Evolutionary conservation across 768 basidiomycete genomes (phyloP), one percentile per base, ranked within the genome.

Genomic region (Phaeolepiota aurea): DNA sequence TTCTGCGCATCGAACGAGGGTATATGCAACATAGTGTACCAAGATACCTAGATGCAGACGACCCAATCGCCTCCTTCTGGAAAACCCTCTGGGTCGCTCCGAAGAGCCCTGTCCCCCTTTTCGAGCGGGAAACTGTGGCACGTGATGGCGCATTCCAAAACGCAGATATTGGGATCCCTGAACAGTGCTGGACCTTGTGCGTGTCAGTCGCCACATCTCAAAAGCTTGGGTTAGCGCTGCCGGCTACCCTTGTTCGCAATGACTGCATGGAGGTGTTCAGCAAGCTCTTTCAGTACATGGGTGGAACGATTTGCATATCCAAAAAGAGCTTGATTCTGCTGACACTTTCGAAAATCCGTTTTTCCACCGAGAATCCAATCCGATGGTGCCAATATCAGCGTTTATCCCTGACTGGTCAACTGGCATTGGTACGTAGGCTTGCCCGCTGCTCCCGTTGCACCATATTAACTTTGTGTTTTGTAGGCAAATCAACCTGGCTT

Each of bases 401-500:
- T 35, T 7, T 15, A 35, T 35, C n/a, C 16, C 16, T 35, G 18
- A 35, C 33, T 9, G 33, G 33, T 7, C 33, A 35, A 9, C 33
- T 35, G 33, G 33, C 9, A 35, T 35, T 7, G 33, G 33, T 35
- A 19, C 9, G 33, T 28, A n/a, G 25, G n/a, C n/a, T 28, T 7
- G 7, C 7, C n/a, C 5, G 33, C 7, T 7, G 7, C 15, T 35
- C 18, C 16, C 7, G 7, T 14, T 35, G 18, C 15, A 35, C 33
- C 12, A 15, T n/a, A 7, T 14, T 9, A 16, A 35, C 33, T 35
- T 15, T 14, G 9, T 35, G 12, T 14, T 9, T 14, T 35, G 10
- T 35, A 35, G 33, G 33, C 12, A 35, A 35, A 35, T 7, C 33
- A 7, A 35, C 15, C 7, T 35, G 33, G 33, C 33, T 35, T 16